Conservation (phyloP, 176 grass and related monocot genomes). For the Alopecurus myosuroides region DNA sequence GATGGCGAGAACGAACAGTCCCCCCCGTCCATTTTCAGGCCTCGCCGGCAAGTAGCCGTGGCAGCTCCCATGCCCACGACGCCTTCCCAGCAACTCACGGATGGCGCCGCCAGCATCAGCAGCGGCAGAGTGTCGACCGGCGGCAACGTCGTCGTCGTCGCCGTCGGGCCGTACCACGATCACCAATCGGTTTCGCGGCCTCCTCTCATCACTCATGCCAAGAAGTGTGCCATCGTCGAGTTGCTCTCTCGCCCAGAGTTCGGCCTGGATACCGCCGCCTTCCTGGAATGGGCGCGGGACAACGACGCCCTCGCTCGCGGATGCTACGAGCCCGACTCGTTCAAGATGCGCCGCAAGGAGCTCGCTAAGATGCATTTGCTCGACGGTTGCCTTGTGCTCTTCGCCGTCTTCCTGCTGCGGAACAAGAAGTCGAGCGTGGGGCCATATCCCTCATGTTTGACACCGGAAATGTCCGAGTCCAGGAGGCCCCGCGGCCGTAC, state of each 20-base stretch:
- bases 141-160: background rate
- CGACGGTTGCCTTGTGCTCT: background rate
- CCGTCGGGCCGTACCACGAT: background rate
- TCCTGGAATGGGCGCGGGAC: background rate
- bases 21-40: too few species aligned
- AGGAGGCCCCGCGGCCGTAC: too few species aligned
- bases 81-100: too few species aligned
- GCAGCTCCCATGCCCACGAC: too few species aligned
- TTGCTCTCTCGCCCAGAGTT: background rate
- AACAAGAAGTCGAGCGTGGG: background rate
- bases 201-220: background rate
- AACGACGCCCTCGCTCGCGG: background rate
- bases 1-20: too few species aligned
- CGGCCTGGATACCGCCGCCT: background rate
- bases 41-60: too few species aligned
- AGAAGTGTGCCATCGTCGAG: slow-evolving; percentile 2
- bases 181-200: background rate
- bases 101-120: too few species aligned
- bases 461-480: too few species aligned
- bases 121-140: background rate
- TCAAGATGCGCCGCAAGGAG: background rate
- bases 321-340: background rate
- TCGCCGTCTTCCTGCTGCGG: background rate
- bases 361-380: background rate
- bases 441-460: too few species aligned